phyloP scores from a whole-genome alignment of 2,329 filamentous ascomycete species.

The Cadophora sp. region DNA sequence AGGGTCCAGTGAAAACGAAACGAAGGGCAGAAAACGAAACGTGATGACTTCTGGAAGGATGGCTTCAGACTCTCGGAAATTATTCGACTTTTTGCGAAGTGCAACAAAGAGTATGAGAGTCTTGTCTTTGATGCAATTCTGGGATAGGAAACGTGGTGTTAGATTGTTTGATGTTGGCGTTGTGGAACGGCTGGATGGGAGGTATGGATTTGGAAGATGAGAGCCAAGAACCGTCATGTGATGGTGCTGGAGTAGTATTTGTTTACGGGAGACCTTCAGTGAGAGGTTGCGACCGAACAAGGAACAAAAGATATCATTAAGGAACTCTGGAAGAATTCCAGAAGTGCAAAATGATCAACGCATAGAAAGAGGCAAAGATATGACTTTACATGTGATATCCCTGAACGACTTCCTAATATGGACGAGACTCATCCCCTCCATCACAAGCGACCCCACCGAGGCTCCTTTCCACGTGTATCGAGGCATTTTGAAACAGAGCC shows the following conservation, averaged over 20 bases:
- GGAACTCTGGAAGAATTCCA: neutral
- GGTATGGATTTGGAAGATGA: neutral
- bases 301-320: no score
- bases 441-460: neutral
- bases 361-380: neutral
- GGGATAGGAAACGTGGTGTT: neutral
- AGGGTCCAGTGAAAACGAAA: neutral
- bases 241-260: no score
- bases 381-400: neutral
- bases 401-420: neutral
- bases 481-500: neutral
- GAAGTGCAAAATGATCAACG: neutral
- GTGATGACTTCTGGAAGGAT: neutral
- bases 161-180: neutral
- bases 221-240: neutral
- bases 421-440: neutral
- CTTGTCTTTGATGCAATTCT: neutral
- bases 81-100: slow-evolving; percentile 14
- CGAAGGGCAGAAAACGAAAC: neutral
- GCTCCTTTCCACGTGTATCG: neutral
- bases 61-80: slow-evolving; percentile 11
- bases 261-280: no score
- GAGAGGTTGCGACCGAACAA: no score
- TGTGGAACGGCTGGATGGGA: neutral
- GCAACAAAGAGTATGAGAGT: neutral